These are phyloP conservation scores for Tetrapisispora pingtungensis DNA, from an alignment of 805 yeast genomes.

Conservation along the genomic window DNA sequence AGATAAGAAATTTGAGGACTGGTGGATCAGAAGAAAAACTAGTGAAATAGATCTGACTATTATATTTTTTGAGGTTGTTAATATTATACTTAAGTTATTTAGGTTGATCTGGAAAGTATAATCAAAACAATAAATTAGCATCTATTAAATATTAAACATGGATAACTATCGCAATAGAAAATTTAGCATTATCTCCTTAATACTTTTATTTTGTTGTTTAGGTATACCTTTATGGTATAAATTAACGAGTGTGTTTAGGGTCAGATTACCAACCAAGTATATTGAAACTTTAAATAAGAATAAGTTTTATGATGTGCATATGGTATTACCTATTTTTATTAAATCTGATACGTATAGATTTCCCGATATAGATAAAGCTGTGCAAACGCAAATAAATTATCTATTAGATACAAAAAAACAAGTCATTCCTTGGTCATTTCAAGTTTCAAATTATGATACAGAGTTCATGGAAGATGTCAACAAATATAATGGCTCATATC, in stretches of 20 bases:
- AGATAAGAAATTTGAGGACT: too few relatives aligned
- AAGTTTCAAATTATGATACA: conserved; percentile 17
- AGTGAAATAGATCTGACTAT: too few relatives aligned
- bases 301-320: conserved; percentile 34
- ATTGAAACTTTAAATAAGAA: conserved; percentile 29
- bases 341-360: conserved; percentile 2
- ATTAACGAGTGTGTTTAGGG: conserved; percentile 34
- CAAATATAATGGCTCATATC: conserved; percentile 15
- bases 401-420: conserved; percentile 26
- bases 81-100: too few relatives aligned
- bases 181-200: background rate
- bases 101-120: too few relatives aligned
- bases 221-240: conserved; percentile 36
- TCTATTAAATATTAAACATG: background rate
- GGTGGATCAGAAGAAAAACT: too few relatives aligned
- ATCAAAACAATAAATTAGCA: too few relatives aligned
- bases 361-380: conserved; percentile 6
- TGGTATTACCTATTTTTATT: conserved; percentile 36
- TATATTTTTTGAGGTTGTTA: background rate
- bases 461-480: conserved; percentile 7
- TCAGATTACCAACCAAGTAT: conserved; percentile 32
- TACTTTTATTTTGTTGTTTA: conserved; percentile 25
- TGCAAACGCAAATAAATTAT: conserved; percentile 5
- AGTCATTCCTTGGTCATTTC: conserved; percentile 30
- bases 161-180: background rate